Evolutionary conservation across 1,284 basidiomycete genomes (phyloP), one percentile per base, ranked within the genome.

Genomic region (Xanthoconium separans): DNA sequence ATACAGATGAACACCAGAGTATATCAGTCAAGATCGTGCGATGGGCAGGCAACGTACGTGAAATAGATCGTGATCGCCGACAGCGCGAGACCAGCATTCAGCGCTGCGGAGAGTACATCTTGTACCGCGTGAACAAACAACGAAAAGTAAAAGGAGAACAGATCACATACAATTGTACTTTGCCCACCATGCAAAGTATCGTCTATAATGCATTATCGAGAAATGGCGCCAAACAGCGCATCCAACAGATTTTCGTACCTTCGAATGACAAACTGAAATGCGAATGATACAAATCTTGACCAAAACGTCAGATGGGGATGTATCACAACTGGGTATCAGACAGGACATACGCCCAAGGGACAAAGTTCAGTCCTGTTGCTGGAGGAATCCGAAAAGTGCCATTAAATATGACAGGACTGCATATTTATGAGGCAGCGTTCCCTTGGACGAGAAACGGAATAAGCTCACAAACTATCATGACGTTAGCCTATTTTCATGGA

Each of bases 111-210:
- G 29, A 83, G 70, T 16, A 84, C 78, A 62, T 84, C 76, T 78
- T 42, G 11, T 20, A 20, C 34, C 11, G 22, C 6, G 9, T 47
- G 40, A 40, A 43, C 16, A 29, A 36, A 30, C 41, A 3, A 13
- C 15, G 3, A 39, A 41, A 39, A 40, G 39, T 1, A 36, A 34
- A 29, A 20, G 22, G 0, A 12, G 7, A 7, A 9, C 34, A 6
- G 13, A 13, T 33, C 58, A 48, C 34, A 56, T 18, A 77, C 77
- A 85, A 66, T 85, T 85, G 70, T 84, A 86, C 70, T 86, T 86
- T 24, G 80, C 77, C 86, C 85, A 88, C 83, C 83, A 87, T 0
- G 77, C 71, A 71, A 87, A 87, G 61, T 82, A 75, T 45, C 78
- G 72, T 55, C 76, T 75, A 50, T 2, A 11, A 47, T 72, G 10